phyloP scores from a whole-genome alignment of 257 asterid genomes.

The Salvia hispanica region DNA sequence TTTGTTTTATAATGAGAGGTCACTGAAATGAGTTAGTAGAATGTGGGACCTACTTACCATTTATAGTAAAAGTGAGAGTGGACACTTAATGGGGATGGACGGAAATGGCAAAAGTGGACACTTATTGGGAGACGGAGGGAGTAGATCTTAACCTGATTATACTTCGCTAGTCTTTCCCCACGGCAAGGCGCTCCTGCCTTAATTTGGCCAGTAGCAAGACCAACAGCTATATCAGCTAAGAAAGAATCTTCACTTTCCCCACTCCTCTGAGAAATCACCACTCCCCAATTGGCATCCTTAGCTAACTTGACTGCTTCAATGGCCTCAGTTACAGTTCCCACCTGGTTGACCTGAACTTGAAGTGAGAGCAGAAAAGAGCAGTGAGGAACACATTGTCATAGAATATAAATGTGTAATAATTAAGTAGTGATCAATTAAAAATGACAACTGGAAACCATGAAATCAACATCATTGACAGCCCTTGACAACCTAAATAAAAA shows the following conservation, averaged over 20 bases:
- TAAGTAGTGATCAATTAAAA: neutral
- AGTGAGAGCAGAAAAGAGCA: slow-evolving; percentile 25
- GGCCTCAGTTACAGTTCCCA: slow-evolving; percentile 93
- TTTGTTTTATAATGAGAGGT: too few species aligned
- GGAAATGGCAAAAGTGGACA: too few species aligned
- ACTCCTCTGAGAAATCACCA: slow-evolving; percentile 83
- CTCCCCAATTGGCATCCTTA: slow-evolving; percentile 97
- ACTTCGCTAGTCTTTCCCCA: slow-evolving; percentile 95
- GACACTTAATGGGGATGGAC: too few species aligned
- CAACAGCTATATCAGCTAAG: slow-evolving; percentile 93
- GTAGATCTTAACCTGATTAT: slow-evolving; percentile 77
- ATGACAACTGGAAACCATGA: slow-evolving; percentile 14
- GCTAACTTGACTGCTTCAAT: slow-evolving; percentile 94
- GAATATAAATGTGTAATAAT: neutral
- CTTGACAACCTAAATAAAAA: neutral
- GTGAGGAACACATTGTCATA: slow-evolving; percentile 10
- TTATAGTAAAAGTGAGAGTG: too few species aligned
- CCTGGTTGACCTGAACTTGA: slow-evolving; percentile 74
- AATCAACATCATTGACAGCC: slow-evolving; percentile 22
- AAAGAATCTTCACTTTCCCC: slow-evolving; percentile 95
- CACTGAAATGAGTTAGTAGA: too few species aligned
- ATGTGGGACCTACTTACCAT: too few species aligned
- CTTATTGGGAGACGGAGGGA: too few species aligned
- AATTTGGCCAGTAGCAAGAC: slow-evolving; percentile 80
- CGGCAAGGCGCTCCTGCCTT: slow-evolving; percentile 99